Evolutionary conservation across 306 rosid species (phyloP), one percentile per base, ranked within the genome.

Genomic region (Cicer yamashitae): DNA sequence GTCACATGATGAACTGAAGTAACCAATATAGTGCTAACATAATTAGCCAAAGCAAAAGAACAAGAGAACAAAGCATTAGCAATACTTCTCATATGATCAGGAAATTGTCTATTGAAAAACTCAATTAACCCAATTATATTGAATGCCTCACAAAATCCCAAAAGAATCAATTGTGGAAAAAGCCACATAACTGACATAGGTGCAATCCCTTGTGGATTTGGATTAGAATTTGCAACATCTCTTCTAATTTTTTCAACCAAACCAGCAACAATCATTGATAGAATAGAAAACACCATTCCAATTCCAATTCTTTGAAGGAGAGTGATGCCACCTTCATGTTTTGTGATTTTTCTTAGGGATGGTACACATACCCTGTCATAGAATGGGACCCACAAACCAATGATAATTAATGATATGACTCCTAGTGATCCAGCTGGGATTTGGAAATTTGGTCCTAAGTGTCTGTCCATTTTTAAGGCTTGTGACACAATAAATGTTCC

Each of bases 101-200:
- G 94, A 43, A 88, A 88, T 65, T 92, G 88, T 73, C 66, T 70
- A 45, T 88, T 90, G 67, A 75, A 88, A 51, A 92, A 92, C 68
- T 92, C 96, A 46, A 89, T 78, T 15, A 83, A 80, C 40, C 88
- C 97, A 46, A 92, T 87, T 0, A 83, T 30, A 13, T 77, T 84
- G 54, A 92, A 90, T 0, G 89, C 90, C 69, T 92, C 94, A 9
- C 84, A 92, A 0, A 92, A 17, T 0, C 97, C 96, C 90, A 90
- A 37, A 5, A 90, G 25, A 4, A 84, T 8, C 3, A 88, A 47
- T 18, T 90, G 97, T 1, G 97, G 96, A 0, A 70, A 77, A 1
- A 92, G 59, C 94, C 94, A 92, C 7, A 80, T 40, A 0, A 84
- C 88, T 1, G 96, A 86, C 81, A 87, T 71, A 0, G 87, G 89